Conservation (phyloP, 2,329 filamentous ascomycete species). For the Madurella fahalii region DNA sequence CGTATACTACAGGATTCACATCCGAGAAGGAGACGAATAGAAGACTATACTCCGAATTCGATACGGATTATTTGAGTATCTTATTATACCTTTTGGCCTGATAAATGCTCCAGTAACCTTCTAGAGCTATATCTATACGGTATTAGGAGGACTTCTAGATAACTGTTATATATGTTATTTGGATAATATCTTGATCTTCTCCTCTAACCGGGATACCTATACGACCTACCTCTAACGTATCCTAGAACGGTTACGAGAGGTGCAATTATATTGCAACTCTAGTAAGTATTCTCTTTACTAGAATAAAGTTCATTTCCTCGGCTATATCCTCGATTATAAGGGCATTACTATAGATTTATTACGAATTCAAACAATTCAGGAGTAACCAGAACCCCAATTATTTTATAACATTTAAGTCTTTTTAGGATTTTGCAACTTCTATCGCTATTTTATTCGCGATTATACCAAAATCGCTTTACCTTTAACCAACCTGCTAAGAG, state of each 20-base stretch:
- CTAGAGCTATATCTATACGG: not conserved
- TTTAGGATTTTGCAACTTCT: slow-evolving; percentile 1
- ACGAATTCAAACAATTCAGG: not conserved
- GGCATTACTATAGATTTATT: not conserved
- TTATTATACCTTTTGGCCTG: too few species aligned
- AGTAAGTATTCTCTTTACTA: not conserved
- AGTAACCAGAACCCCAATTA: not conserved
- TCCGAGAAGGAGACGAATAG: not conserved
- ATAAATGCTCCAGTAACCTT: not conserved
- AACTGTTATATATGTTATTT: not conserved
- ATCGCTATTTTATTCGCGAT: not conserved
- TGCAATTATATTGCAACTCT: not conserved
- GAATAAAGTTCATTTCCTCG: not conserved
- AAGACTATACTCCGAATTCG: not conserved
- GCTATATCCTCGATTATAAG: not conserved
- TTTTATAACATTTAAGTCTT: not conserved
- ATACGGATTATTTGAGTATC: not conserved
- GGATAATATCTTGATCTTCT: not conserved
- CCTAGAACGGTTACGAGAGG: not conserved
- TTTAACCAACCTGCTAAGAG: not conserved
- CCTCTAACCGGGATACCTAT: not conserved
- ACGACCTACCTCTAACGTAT: not conserved
- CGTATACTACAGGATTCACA: not conserved
- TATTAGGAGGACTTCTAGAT: not conserved
- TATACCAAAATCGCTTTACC: not conserved